Evolutionary conservation across 2,329 filamentous ascomycete species (phyloP).

Genomic region (Fusarium udum): DNA sequence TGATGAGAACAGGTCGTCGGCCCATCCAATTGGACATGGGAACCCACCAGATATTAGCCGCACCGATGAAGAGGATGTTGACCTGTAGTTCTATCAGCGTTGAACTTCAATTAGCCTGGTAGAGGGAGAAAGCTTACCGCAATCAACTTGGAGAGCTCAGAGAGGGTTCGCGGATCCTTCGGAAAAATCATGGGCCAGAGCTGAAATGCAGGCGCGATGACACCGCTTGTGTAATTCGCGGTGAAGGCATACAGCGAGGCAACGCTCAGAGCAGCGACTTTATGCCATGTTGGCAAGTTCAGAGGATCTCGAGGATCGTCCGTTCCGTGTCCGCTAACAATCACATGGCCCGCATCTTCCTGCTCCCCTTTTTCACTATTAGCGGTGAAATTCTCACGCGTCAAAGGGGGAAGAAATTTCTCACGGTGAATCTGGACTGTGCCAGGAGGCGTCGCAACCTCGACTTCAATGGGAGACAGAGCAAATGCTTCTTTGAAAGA

Average conservation of each 20-base stretch:
- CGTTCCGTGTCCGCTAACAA: neutral
- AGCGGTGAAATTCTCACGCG: fast-evolving
- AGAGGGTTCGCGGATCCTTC: conserved; percentile 29
- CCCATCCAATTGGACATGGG: conserved; percentile 50
- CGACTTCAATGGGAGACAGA: conserved; percentile 16
- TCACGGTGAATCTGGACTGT: conserved; percentile 19
- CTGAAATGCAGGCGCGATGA: conserved; percentile 47
- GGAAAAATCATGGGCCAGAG: conserved; percentile 47
- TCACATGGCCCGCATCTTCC: neutral
- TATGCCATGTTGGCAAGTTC: conserved; percentile 48
- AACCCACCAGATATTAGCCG: conserved; percentile 50
- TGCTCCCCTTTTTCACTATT: conserved; percentile 3
- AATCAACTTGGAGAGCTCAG: conserved; percentile 45
- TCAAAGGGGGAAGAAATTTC: neutral
- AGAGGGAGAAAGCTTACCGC: conserved; percentile 30
- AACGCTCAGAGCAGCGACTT: conserved; percentile 41
- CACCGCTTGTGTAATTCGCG: conserved; percentile 47
- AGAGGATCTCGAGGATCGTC: conserved; percentile 50
- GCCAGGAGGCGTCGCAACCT: conserved; percentile 20
- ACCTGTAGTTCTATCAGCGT: conserved; percentile 33
- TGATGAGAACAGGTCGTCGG: conserved; percentile 45
- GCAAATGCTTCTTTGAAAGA: conserved; percentile 18
- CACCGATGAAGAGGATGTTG: conserved; percentile 48
- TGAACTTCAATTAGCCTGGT: fast-evolving
- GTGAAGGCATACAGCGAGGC: conserved; percentile 48